Evolutionary conservation across 2,329 filamentous ascomycete species (phyloP).

Genomic region (Clonostachys sp.): DNA sequence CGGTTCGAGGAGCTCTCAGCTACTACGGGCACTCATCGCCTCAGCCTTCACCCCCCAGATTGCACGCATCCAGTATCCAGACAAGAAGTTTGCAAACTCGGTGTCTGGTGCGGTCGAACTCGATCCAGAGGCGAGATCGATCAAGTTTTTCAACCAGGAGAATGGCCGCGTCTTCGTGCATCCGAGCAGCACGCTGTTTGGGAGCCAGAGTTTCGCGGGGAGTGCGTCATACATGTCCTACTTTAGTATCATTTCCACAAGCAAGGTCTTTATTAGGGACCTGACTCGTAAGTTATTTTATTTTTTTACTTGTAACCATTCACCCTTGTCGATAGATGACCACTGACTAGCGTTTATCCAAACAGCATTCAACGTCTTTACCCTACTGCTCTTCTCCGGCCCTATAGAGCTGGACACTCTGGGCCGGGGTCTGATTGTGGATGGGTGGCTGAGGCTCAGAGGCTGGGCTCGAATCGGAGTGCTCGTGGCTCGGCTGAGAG

Average conservation of each 20-base stretch:
- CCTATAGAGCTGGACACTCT: slow-evolving; percentile 81
- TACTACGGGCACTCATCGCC: slow-evolving; percentile 67
- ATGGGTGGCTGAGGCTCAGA: slow-evolving; percentile 80
- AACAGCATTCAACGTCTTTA: slow-evolving; percentile 81
- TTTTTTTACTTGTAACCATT: background rate
- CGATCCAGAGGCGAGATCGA: slow-evolving; percentile 85
- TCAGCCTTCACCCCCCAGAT: slow-evolving; percentile 81
- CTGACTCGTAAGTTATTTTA: slow-evolving; percentile 66
- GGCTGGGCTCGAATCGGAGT: slow-evolving; percentile 97
- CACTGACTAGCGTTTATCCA: slow-evolving; percentile 6
- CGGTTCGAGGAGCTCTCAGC: slow-evolving; percentile 24
- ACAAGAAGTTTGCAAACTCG: slow-evolving; percentile 89
- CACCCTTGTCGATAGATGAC: background rate
- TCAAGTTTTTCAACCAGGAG: slow-evolving; percentile 88
- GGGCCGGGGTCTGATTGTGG: slow-evolving; percentile 81
- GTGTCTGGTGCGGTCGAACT: slow-evolving; percentile 87
- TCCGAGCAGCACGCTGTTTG: slow-evolving; percentile 82
- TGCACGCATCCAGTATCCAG: slow-evolving; percentile 86
- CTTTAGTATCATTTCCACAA: slow-evolving; percentile 87
- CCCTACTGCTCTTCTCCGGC: slow-evolving; percentile 82
- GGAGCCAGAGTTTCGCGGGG: slow-evolving; percentile 70
- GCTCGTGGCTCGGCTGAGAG: slow-evolving; percentile 74
- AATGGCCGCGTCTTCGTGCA: slow-evolving; percentile 90
- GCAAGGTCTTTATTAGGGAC: slow-evolving; percentile 88
- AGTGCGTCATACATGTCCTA: slow-evolving; percentile 79